Evolutionary conservation across 176 grass and related monocot species (phyloP).

Genomic region (Carex myosuroides): DNA sequence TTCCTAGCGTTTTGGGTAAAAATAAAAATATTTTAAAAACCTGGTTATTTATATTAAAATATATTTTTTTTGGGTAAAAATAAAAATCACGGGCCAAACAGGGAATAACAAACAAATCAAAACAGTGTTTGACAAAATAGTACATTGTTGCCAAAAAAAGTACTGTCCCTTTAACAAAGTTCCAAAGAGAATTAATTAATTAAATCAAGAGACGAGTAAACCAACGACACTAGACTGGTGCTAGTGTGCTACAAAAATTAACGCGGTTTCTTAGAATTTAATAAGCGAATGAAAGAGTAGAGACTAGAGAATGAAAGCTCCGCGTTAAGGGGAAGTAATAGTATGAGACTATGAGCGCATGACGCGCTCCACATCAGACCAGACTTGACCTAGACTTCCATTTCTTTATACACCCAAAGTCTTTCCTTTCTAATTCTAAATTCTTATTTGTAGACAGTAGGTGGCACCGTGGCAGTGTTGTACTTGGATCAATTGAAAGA

Average conservation of each 20-base stretch:
- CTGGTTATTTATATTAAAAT: no score
- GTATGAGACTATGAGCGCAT: not conserved
- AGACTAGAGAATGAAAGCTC: not conserved
- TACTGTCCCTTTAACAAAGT: no score
- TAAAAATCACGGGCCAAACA: no score
- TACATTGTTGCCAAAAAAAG: no score
- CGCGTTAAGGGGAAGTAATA: not conserved
- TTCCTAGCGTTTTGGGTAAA: no score
- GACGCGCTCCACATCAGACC: slow-evolving; percentile 4
- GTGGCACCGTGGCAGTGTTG: not conserved
- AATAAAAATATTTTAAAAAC: no score
- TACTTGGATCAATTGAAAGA: not conserved
- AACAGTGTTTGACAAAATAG: no score
- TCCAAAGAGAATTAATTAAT: no score
- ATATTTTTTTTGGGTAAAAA: no score
- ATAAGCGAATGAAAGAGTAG: not conserved
- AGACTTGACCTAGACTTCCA: slow-evolving; percentile 11
- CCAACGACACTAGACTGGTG: not conserved
- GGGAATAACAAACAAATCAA: no score
- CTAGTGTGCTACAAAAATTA: not conserved
- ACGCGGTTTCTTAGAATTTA: not conserved
- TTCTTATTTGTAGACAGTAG: not conserved
- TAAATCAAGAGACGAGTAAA: no score
- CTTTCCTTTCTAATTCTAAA: not conserved
- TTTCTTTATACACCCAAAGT: slow-evolving; percentile 12